Conservation (phyloP, 345 rosid genomes). For the Hibiscus mutabilis region DNA sequence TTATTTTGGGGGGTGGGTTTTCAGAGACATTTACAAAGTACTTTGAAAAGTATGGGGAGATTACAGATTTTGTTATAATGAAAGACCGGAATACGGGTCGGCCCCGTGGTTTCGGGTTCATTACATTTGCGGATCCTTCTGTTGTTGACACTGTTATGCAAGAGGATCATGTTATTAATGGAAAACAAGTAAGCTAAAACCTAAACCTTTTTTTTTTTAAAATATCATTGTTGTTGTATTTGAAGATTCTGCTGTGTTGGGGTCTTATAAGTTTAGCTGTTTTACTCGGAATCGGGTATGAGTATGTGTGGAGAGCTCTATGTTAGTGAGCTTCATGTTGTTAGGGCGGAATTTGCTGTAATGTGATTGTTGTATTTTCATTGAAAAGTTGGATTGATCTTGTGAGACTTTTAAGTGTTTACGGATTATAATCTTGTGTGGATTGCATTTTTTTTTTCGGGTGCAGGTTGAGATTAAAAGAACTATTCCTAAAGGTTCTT, state of each 20-base stretch:
- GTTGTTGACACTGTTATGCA: slow-evolving; percentile 83
- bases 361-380: background rate
- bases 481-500: slow-evolving; percentile 81
- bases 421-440: background rate
- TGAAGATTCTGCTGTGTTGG: background rate
- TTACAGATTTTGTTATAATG: slow-evolving; percentile 84
- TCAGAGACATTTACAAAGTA: slow-evolving; percentile 66
- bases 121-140: slow-evolving; percentile 75
- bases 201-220: background rate
- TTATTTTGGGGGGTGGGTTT: background rate
- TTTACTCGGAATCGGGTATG: background rate
- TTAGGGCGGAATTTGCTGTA: background rate
- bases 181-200: slow-evolving; percentile 53
- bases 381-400: background rate
- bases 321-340: background rate
- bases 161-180: slow-evolving; percentile 67
- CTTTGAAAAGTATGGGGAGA: slow-evolving; percentile 81
- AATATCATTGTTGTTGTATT: background rate
- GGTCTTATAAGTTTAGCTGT: background rate
- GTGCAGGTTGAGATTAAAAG: slow-evolving; percentile 90
- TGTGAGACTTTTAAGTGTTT: background rate
- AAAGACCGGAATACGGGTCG: slow-evolving; percentile 75
- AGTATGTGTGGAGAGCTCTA: background rate
- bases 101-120: slow-evolving; percentile 84
- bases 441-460: background rate